phyloP scores from a whole-genome alignment of 139 green algal species.

The Chlamydomonas sp. region DNA sequence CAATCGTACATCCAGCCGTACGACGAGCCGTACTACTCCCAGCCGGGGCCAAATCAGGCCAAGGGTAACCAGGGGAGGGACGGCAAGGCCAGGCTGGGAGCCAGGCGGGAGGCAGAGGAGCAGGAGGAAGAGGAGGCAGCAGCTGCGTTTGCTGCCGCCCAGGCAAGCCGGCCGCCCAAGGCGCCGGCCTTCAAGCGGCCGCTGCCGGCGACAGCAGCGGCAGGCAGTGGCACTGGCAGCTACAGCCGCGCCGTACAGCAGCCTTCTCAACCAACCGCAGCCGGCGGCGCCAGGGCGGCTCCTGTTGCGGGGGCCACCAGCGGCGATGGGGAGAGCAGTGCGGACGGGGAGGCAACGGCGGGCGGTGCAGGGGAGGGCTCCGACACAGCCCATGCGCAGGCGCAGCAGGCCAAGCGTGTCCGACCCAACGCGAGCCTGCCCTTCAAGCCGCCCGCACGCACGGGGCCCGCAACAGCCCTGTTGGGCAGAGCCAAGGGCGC shows the following conservation, averaged over 20 bases:
- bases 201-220: background rate
- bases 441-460: slow-evolving; percentile 1
- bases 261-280: background rate
- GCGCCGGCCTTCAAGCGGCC: slow-evolving; percentile 10
- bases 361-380: no score
- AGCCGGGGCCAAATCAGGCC: no score
- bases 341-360: no score
- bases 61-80: no score
- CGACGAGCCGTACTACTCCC: no score
- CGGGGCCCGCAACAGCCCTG: background rate
- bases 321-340: no score
- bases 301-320: no score
- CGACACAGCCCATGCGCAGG: background rate
- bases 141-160: background rate
- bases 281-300: background rate
- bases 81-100: background rate
- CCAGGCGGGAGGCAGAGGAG: background rate
- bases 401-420: background rate
- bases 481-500: no score
- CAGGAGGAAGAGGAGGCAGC: background rate
- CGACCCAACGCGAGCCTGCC: background rate
- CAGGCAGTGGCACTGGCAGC: background rate
- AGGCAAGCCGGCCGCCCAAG: background rate
- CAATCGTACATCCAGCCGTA: no score
- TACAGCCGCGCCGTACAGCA: background rate